Base-by-base conservation (phyloP, 257 asterid genomes). In the Nicotiana tomentosiformis region DNA sequence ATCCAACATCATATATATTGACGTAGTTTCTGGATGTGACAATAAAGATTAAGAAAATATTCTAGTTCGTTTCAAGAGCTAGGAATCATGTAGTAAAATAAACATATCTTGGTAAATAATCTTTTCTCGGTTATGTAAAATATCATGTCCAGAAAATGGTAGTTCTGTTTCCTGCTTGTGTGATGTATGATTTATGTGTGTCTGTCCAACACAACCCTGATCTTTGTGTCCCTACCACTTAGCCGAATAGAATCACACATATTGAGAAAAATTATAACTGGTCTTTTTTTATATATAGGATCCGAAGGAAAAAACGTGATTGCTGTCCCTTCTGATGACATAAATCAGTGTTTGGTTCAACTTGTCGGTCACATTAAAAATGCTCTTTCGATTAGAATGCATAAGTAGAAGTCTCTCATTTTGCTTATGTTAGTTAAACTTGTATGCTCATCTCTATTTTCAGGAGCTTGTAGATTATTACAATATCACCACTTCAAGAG, bases 401-500 rank as follows among this genome's bases (percentile, higher is more conserved):
- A 49, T 72, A 14, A 37, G 61, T 43, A 20, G 20, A 49, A 46
- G 39, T 32, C 10, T 72, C 79, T 72, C 15, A 12, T 15, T 76
- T 76, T 53, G 37, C 46, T 7, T 26, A 16, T 43, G 15, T 81
- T 23, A 33, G 43, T 67, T 66, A 66, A n/a, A 46, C 30, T 81
- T 81, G 66, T 81, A 56, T 53, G 84, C 65, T 57, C 53, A 43
- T 26, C 35, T 70, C 64, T 20, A 58, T n/a, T 68, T 33, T 68
- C 87, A 96, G 99, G 98, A 89, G 81, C 98, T 96, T 56, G 92
- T 96, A 84, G 93, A 96, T 86, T 96, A 96, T 86, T 96, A 96
- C 88, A 96, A 96, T 53, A 80, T 77, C 84, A 90, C 98, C 15
- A 94, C 99, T 55, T 88, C 91, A 79, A 91, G 98, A 90, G 98